phyloP scores from a whole-genome alignment of 768 basidiomycete genomes.

The Xanthoconium stramineum region DNA sequence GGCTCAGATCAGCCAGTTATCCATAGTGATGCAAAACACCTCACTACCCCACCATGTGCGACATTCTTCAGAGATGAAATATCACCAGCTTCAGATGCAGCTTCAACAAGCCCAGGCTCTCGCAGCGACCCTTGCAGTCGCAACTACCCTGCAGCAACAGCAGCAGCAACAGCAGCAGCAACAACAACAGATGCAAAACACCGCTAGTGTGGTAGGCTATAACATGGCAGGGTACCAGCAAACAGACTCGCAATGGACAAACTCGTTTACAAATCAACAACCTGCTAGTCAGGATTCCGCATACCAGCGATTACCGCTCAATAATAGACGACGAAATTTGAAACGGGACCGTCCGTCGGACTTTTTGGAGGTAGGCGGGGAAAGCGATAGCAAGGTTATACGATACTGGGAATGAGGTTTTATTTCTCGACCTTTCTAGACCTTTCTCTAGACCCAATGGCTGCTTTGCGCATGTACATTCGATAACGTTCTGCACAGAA shows the following conservation, averaged over 20 bases:
- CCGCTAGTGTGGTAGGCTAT: constrained; percentile 35
- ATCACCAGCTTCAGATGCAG: constrained; percentile 76
- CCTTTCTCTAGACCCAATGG: too few relatives aligned
- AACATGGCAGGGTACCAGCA: constrained; percentile 44
- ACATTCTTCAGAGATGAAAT: constrained; percentile 79
- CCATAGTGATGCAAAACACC: constrained; percentile 76
- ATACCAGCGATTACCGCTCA: constrained; percentile 82
- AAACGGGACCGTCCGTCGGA: constrained; percentile 84
- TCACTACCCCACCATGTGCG: constrained; percentile 69
- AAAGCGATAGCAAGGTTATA: constrained; percentile 60
- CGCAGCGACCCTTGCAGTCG: constrained; percentile 59
- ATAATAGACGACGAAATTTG: constrained; percentile 71
- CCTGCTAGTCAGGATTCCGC: constrained; percentile 71
- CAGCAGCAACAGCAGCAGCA: constrained; percentile 41
- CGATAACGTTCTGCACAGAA: constrained; percentile 5
- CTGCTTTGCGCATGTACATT: constrained; percentile 13
- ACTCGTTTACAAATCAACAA: constrained; percentile 61
- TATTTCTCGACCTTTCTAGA: background rate
- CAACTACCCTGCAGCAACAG: constrained; percentile 53
- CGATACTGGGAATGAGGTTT: constrained; percentile 70
- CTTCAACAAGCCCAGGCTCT: constrained; percentile 77
- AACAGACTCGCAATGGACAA: constrained; percentile 38
- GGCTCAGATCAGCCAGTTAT: constrained; percentile 79
- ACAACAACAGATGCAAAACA: constrained; percentile 38
- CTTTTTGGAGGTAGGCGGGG: constrained; percentile 71